Percentiles rank a stretch among this genome's conserved stretches.
Evolutionary conservation across 345 rosid genomes (phyloP).

Genomic region (Mallotus nudiflorus): DNA sequence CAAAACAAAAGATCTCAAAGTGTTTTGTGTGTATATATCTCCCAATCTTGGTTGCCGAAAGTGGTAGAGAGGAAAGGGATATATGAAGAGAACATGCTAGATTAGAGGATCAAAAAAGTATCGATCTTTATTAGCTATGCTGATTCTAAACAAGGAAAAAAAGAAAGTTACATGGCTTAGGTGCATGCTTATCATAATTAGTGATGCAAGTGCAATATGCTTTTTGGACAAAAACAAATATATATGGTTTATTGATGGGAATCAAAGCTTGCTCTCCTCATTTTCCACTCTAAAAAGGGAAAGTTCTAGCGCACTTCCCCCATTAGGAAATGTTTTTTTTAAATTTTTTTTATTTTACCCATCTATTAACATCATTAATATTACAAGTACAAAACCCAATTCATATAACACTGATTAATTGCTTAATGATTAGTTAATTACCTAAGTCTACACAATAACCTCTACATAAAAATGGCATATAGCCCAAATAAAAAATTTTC

Average conservation of each 20-base stretch:
- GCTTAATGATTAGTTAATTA: too few relatives aligned
- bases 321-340: constrained; percentile 31
- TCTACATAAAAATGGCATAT: too few relatives aligned
- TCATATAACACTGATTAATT: too few relatives aligned
- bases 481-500: too few relatives aligned
- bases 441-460: too few relatives aligned
- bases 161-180: not conserved
- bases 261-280: constrained; percentile 14
- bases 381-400: not conserved
- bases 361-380: constrained; percentile 18
- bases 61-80: constrained; percentile 16
- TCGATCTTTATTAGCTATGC: not conserved
- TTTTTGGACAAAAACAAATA: constrained; percentile 3
- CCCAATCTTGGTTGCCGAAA: constrained; percentile 4
- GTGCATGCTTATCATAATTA: constrained; percentile 22
- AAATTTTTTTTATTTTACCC: not conserved
- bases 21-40: too few relatives aligned
- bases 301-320: constrained; percentile 39
- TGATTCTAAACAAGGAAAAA: not conserved
- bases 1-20: not conserved
- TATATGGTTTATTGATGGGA: not conserved
- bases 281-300: constrained; percentile 38
- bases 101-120: not conserved
- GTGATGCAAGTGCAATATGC: constrained; percentile 13
- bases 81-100: constrained; percentile 14